Evolutionary conservation across 768 basidiomycete species (phyloP).

Genomic region (Lyophyllum atratum): DNA sequence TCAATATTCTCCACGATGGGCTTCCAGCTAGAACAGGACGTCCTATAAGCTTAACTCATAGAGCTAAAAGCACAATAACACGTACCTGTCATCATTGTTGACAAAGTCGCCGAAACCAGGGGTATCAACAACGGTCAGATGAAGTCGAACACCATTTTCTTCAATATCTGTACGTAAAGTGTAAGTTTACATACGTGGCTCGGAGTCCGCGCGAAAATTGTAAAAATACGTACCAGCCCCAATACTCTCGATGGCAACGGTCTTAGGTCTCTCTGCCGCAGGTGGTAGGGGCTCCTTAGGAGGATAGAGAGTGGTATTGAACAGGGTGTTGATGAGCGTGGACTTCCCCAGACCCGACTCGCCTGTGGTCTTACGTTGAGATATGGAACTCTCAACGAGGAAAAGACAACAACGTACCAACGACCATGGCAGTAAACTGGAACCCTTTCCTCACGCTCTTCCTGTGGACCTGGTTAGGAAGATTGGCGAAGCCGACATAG

Average conservation of each 20-base stretch:
- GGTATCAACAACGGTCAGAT: slow-evolving; percentile 98
- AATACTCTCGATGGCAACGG: slow-evolving; percentile 97
- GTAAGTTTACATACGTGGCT: slow-evolving; percentile 24
- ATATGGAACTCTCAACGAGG: slow-evolving; percentile 21
- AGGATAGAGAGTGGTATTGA: slow-evolving; percentile 95
- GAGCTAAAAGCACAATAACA: slow-evolving; percentile 17
- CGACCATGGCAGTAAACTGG: slow-evolving; percentile 99
- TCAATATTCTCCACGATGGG: slow-evolving; percentile 99
- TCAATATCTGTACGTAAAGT: slow-evolving; percentile 80
- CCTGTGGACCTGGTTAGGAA: slow-evolving; percentile 99
- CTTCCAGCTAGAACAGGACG: slow-evolving; percentile 67
- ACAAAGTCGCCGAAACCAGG: slow-evolving; percentile 99
- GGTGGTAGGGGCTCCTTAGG: slow-evolving; percentile 85
- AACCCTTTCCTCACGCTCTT: slow-evolving; percentile 98
- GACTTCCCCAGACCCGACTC: slow-evolving; percentile 99
- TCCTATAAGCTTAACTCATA: slow-evolving; percentile 19
- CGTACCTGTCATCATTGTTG: slow-evolving; percentile 96
- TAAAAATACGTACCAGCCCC: slow-evolving; percentile 76
- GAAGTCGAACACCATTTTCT: slow-evolving; percentile 95
- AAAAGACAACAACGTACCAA: slow-evolving; percentile 56
- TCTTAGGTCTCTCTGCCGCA: slow-evolving; percentile 84
- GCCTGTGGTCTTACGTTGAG: slow-evolving; percentile 47
- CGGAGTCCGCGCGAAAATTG: slow-evolving; percentile 14
- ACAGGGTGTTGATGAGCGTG: slow-evolving; percentile 97
- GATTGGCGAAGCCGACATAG: slow-evolving; percentile 95